A percentile compares a stretch with the other conserved stretches of the same genome.
These are phyloP conservation scores for Tetrahymena malaccensis DNA, from an alignment of 73 alveolate species.

Conservation along the genomic window DNA sequence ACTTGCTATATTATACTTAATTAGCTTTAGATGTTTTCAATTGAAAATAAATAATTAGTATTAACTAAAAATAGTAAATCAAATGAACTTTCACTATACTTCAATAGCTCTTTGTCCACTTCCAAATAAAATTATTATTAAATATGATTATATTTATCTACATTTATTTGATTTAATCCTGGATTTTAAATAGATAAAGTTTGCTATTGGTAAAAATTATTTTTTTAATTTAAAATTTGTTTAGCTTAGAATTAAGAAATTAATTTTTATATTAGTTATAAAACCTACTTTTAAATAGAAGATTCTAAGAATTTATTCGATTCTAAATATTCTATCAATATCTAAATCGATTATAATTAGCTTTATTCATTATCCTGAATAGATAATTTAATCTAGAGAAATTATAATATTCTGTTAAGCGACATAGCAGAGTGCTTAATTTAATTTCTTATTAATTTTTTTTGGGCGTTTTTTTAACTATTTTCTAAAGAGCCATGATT, in stretches of 20 bases:
- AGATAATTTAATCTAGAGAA: not conserved
- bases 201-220: no score
- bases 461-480: no score
- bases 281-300: no score
- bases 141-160: no score
- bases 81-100: not conserved
- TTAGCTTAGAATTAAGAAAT: not conserved
- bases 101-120: not conserved
- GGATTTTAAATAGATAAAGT: no score
- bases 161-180: not conserved
- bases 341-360: no score
- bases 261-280: no score
- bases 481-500: not conserved
- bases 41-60: not conserved
- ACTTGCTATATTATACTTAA: no score
- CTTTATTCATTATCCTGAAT: not conserved
- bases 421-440: not conserved
- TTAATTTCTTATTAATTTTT: no score
- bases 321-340: not conserved
- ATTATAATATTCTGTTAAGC: not conserved
- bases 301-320: not conserved
- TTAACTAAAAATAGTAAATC: not conserved
- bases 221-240: no score
- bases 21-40: not conserved
- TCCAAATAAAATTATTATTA: not conserved